Evolutionary conservation across 2,329 filamentous ascomycete species (phyloP), one percentile per base, ranked within the genome.

Genomic region (Acrodontium crateriforme): DNA sequence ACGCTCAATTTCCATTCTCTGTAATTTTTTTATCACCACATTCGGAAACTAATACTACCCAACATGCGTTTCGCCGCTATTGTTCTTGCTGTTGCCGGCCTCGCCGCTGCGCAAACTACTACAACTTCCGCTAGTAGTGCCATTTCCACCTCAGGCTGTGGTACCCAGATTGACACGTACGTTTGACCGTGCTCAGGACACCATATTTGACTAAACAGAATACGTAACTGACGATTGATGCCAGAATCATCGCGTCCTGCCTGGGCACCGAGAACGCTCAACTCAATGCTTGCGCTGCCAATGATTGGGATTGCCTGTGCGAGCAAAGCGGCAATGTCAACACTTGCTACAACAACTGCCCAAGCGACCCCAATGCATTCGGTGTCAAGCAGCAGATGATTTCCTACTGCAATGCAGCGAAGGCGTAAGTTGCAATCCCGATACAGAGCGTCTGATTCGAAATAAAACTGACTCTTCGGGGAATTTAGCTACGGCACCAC

Each of bases 331-430:
- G 47, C 19, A 42, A 42, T 25, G 38, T 51, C 27, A 25, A 45
- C 7, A 42, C 39, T 9, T 76, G 72, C 64, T 75, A 72, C 58
- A 66, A 67, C 59, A 71, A 72, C 59, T 76, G 73, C 56, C 69
- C 71, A 28, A 38, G 59, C 65, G 38, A 43, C 42, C 36, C 55
- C 10, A 51, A 48, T 27, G 41, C 46, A 20, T 44, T 45, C 31
- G 44, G 45, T 17, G 52, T 48, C 17, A 31, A 55, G 40, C 43
- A 54, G 40, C 35, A 50, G 35, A 35, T 42, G 22, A 30, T 47
- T 11, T 41, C 52, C 15, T 58, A 55, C 23, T 53, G 50, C 39
- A 43, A 44, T 33, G 47, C 49, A 28, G 49, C 49, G 11, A 39
- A 40, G 21, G 38, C 41, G 45, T 50, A 47, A 39, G 45, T 40